A percentile compares a stretch with the other conserved stretches of the same genome.
Evolutionary conservation across 2,329 filamentous ascomycete species (phyloP).

Genomic region (Colletotrichum sp.): DNA sequence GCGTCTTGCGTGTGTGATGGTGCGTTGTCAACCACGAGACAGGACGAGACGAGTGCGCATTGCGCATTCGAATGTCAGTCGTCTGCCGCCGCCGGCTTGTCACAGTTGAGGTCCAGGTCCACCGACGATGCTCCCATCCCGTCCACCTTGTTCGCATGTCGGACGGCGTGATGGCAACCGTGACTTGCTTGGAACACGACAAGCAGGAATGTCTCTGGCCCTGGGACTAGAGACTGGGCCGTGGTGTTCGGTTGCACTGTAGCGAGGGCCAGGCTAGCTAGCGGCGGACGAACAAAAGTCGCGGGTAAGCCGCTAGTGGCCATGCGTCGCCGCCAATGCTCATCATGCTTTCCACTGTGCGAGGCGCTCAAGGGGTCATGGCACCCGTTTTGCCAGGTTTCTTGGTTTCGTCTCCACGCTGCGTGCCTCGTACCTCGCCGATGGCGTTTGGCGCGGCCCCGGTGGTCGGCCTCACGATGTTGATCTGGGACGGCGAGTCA

Average conservation of each 20-base stretch:
- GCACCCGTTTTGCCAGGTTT: constrained; percentile 1
- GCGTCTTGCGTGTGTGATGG: not conserved
- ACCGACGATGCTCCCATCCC: constrained; percentile 9
- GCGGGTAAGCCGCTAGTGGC: not conserved
- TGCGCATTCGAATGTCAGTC: not conserved
- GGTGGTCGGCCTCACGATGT: not conserved
- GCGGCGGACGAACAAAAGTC: not conserved
- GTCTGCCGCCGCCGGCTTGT: not conserved
- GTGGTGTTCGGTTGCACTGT: not conserved
- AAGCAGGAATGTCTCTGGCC: not conserved
- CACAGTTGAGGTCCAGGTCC: not conserved
- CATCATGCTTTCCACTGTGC: constrained; percentile 6
- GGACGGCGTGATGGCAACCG: not conserved
- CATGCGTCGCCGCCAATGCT: not conserved
- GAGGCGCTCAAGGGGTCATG: constrained; percentile 2
- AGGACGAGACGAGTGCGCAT: constrained; percentile 2
- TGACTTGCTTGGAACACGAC: not conserved
- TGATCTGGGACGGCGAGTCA: not conserved
- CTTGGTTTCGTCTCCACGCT: constrained; percentile 7
- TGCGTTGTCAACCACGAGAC: constrained; percentile 18
- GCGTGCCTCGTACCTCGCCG: not conserved
- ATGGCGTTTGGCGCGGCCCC: not conserved
- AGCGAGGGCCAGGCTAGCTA: not conserved
- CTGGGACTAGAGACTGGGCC: not conserved
- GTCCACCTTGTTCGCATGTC: not conserved